Conservation (phyloP, 2,329 filamentous ascomycete genomes). For the Ophiostoma sp. region DNA sequence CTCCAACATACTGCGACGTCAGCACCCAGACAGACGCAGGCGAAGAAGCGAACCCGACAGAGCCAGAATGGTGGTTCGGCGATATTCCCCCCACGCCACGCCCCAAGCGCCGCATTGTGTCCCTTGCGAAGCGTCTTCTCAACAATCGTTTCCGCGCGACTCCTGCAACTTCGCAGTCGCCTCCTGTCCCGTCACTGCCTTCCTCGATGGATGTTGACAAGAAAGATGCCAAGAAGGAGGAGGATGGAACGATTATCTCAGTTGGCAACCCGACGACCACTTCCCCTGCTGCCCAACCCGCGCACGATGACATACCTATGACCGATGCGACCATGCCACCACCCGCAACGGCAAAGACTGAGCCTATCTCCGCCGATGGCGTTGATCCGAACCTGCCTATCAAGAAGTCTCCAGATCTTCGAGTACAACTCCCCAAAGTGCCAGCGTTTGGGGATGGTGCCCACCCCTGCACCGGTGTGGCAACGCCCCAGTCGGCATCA, state of each 20-base stretch:
- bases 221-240: not conserved
- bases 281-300: not conserved
- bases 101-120: conserved; percentile 47
- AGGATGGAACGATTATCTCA: no score
- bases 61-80: conserved; percentile 42
- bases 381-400: conserved; percentile 29
- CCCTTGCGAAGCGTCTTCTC: conserved; percentile 49
- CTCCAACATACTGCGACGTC: conserved; percentile 46
- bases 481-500: conserved; percentile 42
- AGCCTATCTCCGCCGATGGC: conserved; percentile 12
- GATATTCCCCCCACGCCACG: conserved; percentile 35
- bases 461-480: conserved; percentile 34
- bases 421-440: conserved; percentile 54
- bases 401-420: conserved; percentile 43
- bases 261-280: not conserved
- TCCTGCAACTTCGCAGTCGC: conserved; percentile 32
- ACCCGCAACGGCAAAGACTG: conserved; percentile 13
- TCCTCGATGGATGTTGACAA: not conserved
- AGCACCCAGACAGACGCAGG: conserved; percentile 52
- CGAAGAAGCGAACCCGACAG: conserved; percentile 37
- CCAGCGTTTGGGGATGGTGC: conserved; percentile 26
- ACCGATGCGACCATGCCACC: not conserved
- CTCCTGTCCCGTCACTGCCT: conserved; percentile 15
- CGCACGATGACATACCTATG: conserved; percentile 6
- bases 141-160: conserved; percentile 44